Evolutionary conservation across 2,329 filamentous ascomycete species (phyloP).

Genomic region (Xylariomycetidae sp.): DNA sequence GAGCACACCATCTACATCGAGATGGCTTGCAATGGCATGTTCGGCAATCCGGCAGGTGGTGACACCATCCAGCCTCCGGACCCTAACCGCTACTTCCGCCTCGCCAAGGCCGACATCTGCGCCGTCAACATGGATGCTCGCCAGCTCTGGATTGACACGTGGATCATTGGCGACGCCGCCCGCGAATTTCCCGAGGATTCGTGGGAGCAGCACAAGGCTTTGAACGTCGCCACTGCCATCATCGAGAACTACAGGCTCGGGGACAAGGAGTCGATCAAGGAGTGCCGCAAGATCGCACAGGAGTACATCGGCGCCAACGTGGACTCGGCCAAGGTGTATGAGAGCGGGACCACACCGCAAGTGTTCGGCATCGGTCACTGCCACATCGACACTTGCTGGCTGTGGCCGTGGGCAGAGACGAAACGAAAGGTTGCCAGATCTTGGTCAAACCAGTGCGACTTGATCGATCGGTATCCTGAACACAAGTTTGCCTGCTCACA

Average conservation of each 20-base stretch:
- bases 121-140: constrained; percentile 83
- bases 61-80: constrained; percentile 84
- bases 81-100: constrained; percentile 73
- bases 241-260: constrained; percentile 85
- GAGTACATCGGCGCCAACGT: constrained; percentile 77
- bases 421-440: constrained; percentile 93
- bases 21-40: constrained; percentile 99
- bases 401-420: constrained; percentile 97
- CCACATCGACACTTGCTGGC: constrained; percentile 97
- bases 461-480: constrained; percentile 93
- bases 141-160: constrained; percentile 83
- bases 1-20: constrained; percentile 91
- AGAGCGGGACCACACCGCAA: constrained; percentile 64
- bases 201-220: constrained; percentile 81
- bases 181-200: constrained; percentile 84
- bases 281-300: constrained; percentile 75
- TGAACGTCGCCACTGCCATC: constrained; percentile 78
- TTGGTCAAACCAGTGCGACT: constrained; percentile 93
- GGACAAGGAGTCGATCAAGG: constrained; percentile 68
- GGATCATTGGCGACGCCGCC: constrained; percentile 91
- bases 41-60: constrained; percentile 81
- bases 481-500: constrained; percentile 88
- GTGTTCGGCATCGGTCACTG: constrained; percentile 92
- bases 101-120: constrained; percentile 76
- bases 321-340: constrained; percentile 79